phyloP scores from a whole-genome alignment of 192 early-diverging fungal species.

The Entophlyctis luteolus region DNA sequence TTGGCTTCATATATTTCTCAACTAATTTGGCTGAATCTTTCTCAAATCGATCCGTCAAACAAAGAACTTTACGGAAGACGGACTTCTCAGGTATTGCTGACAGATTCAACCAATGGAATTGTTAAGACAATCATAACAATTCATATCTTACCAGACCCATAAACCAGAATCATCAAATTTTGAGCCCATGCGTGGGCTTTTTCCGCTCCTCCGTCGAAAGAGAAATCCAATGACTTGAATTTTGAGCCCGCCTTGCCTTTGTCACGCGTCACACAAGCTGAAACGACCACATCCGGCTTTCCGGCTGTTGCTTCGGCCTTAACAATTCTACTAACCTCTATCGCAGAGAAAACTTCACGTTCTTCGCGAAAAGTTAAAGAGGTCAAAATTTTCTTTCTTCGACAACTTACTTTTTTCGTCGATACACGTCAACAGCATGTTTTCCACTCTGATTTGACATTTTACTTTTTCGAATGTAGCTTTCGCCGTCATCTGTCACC shows the following conservation, averaged over 20 bases:
- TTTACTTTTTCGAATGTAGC: conserved; percentile 39
- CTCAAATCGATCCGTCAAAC: conserved; percentile 50
- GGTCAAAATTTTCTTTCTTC: neutral
- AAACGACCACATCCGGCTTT: conserved; percentile 21
- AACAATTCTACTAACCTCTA: conserved; percentile 40
- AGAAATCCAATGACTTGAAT: conserved; percentile 39
- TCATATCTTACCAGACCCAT: conserved; percentile 34
- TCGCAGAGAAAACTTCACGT: conserved; percentile 36
- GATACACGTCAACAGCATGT: conserved; percentile 33
- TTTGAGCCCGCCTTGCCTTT: conserved; percentile 43
- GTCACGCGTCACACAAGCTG: conserved; percentile 38
- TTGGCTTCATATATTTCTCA: conserved; percentile 51
- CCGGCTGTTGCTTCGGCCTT: conserved; percentile 20
- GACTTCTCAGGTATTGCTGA: conserved; percentile 13
- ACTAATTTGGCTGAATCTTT: conserved; percentile 42
- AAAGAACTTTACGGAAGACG: conserved; percentile 29
- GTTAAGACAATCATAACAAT: neutral
- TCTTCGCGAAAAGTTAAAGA: conserved; percentile 25
- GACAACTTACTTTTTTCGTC: conserved; percentile 38
- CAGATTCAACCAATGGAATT: neutral
- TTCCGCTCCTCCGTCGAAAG: conserved; percentile 17
- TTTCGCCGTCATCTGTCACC: conserved; percentile 14
- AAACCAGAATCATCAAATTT: conserved; percentile 31
- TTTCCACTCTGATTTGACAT: conserved; percentile 35
- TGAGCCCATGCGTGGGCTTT: conserved; percentile 37